Evolutionary conservation across 202 grass and related monocot genomes (phyloP).

Genomic region (Panicum hallii): DNA sequence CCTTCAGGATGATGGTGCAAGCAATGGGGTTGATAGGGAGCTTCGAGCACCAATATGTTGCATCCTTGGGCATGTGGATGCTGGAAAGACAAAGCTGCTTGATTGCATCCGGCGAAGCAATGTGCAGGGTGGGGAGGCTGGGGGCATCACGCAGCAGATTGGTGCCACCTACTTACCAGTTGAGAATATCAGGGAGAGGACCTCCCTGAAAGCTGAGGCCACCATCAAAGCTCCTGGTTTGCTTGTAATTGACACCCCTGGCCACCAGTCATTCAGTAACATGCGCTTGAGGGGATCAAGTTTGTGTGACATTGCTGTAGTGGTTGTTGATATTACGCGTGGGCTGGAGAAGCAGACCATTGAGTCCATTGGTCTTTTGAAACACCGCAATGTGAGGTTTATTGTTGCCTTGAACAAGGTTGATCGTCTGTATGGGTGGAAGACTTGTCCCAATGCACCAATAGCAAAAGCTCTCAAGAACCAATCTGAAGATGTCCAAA

Average conservation of each 20-base stretch:
- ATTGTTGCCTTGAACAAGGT: slow-evolving; percentile 43
- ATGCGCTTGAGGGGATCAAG: slow-evolving; percentile 32
- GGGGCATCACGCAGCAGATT: slow-evolving; percentile 28
- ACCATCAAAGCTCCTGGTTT: slow-evolving; percentile 28
- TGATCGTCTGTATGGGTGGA: slow-evolving; percentile 33
- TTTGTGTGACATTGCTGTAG: slow-evolving; percentile 24
- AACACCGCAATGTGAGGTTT: slow-evolving; percentile 16
- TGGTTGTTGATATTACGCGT: slow-evolving; percentile 21
- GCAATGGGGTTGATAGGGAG: slow-evolving; percentile 6
- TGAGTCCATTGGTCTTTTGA: slow-evolving; percentile 33
- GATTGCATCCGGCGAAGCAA: slow-evolving; percentile 38
- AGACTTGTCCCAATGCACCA: slow-evolving; percentile 31
- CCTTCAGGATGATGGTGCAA: neutral
- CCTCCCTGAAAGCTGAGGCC: slow-evolving; percentile 20
- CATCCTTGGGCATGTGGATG: slow-evolving; percentile 46
- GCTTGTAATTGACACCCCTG: slow-evolving; percentile 35
- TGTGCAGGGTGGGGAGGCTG: slow-evolving; percentile 36
- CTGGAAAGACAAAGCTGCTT: slow-evolving; percentile 50
- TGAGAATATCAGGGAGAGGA: slow-evolving; percentile 42
- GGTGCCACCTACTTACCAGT: slow-evolving; percentile 33
- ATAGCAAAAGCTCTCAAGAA: slow-evolving; percentile 32
- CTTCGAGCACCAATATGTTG: slow-evolving; percentile 35
- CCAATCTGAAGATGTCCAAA: slow-evolving; percentile 30
- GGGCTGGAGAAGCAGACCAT: slow-evolving; percentile 34
- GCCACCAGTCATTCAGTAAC: slow-evolving; percentile 43